These are phyloP conservation scores for Apophysomyces trapeziformis DNA, from an alignment of 371 early-diverging fungal species.

Conservation along the genomic window DNA sequence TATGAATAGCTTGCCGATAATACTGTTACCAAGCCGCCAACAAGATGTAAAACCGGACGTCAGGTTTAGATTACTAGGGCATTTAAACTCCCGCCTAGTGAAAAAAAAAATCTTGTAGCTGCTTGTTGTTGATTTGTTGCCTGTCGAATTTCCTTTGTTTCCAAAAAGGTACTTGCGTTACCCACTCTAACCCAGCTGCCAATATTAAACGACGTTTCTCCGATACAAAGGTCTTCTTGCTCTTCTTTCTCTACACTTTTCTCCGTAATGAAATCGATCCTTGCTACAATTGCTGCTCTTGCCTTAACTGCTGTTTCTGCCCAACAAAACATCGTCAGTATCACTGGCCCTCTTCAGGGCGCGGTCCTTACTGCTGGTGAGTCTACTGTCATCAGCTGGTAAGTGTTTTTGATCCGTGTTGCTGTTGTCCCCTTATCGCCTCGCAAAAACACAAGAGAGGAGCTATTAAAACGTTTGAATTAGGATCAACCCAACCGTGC, in stretches of 20 bases:
- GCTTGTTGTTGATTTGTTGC: background rate
- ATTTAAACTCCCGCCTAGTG: too few species aligned
- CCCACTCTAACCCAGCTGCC: constrained; percentile 3
- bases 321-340: constrained; percentile 32
- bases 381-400: constrained; percentile 30
- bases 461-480: background rate
- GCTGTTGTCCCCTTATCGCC: background rate
- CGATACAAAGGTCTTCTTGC: background rate
- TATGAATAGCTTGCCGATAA: too few species aligned
- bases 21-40: too few species aligned
- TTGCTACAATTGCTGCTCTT: constrained; percentile 39
- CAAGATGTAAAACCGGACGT: too few species aligned
- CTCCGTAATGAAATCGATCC: constrained; percentile 30
- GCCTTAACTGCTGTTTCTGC: constrained; percentile 41
- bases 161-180: background rate
- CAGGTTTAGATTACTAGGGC: too few species aligned
- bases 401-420: background rate
- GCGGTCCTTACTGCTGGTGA: constrained; percentile 43
- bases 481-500: constrained; percentile 31
- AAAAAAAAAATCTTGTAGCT: too few species aligned
- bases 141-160: background rate
- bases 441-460: background rate
- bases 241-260: background rate
- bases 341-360: constrained; percentile 40
- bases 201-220: background rate